Evolutionary conservation across 2,329 filamentous ascomycete species (phyloP).

Genomic region (Monilinia fructicola): DNA sequence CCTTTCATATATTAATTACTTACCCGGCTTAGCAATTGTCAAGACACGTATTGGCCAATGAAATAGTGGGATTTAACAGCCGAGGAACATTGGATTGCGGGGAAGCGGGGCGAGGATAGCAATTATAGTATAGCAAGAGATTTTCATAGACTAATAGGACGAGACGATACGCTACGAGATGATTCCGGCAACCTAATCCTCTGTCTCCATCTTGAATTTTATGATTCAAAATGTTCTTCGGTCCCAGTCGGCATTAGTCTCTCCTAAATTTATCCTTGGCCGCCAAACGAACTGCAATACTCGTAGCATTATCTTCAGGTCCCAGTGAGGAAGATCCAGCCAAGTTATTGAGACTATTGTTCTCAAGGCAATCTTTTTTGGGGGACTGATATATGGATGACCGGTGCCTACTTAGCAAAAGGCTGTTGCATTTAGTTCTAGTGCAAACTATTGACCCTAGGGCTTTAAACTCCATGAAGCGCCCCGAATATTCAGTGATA

Average conservation of each 20-base stretch:
- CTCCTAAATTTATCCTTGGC: background rate
- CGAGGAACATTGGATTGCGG: constrained; percentile 2
- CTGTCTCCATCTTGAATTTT: background rate
- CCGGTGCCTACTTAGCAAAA: background rate
- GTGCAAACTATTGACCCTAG: background rate
- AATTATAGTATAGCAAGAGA: background rate
- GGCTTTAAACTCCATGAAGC: background rate
- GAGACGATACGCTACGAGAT: background rate
- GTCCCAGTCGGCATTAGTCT: background rate
- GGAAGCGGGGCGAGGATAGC: constrained; percentile 11
- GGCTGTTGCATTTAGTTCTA: background rate
- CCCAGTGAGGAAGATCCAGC: background rate
- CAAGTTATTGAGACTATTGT: background rate
- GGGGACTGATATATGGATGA: too few relatives aligned
- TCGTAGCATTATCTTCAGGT: background rate
- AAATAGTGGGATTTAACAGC: background rate
- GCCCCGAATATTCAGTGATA: background rate
- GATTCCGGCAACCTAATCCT: background rate
- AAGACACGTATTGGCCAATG: background rate
- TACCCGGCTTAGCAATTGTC: constrained; percentile 10
- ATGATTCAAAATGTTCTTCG: background rate
- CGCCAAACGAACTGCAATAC: background rate
- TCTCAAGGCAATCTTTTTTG: background rate
- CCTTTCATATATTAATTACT: background rate
- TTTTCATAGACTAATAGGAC: too few relatives aligned